Conservation (phyloP, 305 asterid species). For the Andrographis paniculata region DNA sequence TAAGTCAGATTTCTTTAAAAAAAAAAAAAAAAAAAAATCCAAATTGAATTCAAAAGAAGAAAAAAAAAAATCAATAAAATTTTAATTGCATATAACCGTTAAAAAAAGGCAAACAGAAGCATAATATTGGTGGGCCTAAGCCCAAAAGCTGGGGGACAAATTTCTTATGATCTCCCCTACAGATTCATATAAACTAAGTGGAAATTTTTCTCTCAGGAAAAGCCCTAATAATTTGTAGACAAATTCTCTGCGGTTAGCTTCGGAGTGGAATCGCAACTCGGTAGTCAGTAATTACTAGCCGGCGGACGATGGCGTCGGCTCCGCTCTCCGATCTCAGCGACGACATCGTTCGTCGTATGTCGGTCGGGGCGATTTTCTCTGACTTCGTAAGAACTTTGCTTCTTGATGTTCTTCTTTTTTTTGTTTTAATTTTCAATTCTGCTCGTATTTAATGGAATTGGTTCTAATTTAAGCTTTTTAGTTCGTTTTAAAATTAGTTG, state of each 20-base stretch:
- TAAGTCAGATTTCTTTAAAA: too few relatives aligned
- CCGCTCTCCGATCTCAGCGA: constrained; percentile 52
- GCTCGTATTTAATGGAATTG: neutral
- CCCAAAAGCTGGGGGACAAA: too few relatives aligned
- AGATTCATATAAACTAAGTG: too few relatives aligned
- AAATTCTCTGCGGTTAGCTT: neutral
- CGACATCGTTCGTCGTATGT: constrained; percentile 65
- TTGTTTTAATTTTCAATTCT: neutral
- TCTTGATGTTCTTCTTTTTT: neutral
- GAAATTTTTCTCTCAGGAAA: neutral
- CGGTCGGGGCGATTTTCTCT: constrained; percentile 75
- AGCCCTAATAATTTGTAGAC: neutral
- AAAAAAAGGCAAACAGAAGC: too few relatives aligned
- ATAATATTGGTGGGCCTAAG: too few relatives aligned
- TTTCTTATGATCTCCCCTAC: too few relatives aligned
- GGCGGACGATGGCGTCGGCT: constrained; percentile 22
- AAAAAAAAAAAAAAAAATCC: too few relatives aligned
- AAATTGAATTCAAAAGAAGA: too few relatives aligned
- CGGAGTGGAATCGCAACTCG: neutral
- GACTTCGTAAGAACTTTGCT: constrained; percentile 59
- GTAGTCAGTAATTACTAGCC: neutral
- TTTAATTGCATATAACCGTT: too few relatives aligned
- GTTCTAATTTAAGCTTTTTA: too few relatives aligned
- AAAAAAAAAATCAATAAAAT: too few relatives aligned
- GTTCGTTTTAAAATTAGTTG: too few relatives aligned